Evolutionary conservation across 2,329 filamentous ascomycete genomes (phyloP).

Genomic region (Cercospora berteroae): DNA sequence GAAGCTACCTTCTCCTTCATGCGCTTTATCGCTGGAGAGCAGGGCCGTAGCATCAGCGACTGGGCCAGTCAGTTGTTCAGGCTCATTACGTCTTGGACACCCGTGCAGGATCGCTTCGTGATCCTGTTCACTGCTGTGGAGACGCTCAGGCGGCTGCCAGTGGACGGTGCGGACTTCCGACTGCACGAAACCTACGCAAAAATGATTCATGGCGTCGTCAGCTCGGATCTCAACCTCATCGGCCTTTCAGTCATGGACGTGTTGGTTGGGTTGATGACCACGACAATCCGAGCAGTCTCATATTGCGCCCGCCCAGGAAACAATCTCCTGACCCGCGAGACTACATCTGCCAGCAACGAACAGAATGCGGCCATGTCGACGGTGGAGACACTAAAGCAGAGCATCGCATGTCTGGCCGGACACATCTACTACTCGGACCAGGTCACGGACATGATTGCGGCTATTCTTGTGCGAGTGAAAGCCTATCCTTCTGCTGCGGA

Average conservation of each 20-base stretch:
- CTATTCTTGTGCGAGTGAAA: conserved; percentile 75
- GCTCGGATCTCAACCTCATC: conserved; percentile 88
- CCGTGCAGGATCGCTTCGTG: conserved; percentile 90
- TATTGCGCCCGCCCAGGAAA: conserved; percentile 13
- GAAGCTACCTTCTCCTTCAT: conserved; percentile 71
- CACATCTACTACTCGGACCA: conserved; percentile 98
- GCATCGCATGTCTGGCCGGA: conserved; percentile 86
- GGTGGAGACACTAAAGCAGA: conserved; percentile 62
- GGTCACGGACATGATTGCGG: conserved; percentile 87
- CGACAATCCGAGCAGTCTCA: conserved; percentile 57
- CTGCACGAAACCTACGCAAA: conserved; percentile 73
- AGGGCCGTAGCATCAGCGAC: conserved; percentile 36
- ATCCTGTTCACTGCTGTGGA: conserved; percentile 83
- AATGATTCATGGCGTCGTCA: conserved; percentile 77
- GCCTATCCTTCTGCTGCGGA: conserved; percentile 45
- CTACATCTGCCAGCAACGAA: conserved; percentile 8
- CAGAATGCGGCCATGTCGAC: conserved; percentile 16
- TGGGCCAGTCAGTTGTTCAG: conserved; percentile 85
- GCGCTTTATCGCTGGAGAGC: conserved; percentile 60
- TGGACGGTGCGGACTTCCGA: conserved; percentile 63
- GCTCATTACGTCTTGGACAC: conserved; percentile 79
- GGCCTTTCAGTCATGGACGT: conserved; percentile 96
- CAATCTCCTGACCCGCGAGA: background rate
- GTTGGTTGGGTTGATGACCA: conserved; percentile 73
- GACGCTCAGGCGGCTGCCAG: conserved; percentile 64